Conservation (phyloP, 2,329 filamentous ascomycete species). For the Aspergillus terreus region DNA sequence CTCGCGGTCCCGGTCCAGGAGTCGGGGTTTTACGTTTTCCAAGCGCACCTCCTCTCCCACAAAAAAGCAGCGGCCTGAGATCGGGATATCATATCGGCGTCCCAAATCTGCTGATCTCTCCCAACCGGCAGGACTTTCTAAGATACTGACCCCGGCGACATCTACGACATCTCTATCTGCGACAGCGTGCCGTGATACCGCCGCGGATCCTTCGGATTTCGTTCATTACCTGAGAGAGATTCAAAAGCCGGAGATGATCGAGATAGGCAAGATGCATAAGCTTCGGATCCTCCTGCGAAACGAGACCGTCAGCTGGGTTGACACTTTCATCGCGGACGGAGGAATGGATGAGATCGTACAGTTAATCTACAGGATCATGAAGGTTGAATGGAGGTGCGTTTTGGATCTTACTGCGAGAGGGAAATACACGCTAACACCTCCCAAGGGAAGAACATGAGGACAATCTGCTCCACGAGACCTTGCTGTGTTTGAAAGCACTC, state of each 20-base stretch:
- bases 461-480: constrained; percentile 81
- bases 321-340: constrained; percentile 81
- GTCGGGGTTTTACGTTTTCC: constrained; percentile 74
- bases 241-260: constrained; percentile 75
- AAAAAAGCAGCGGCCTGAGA: constrained; percentile 71
- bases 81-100: constrained; percentile 61
- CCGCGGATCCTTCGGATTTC: constrained; percentile 76
- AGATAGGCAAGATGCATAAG: constrained; percentile 95
- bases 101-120: constrained; percentile 70
- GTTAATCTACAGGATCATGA: constrained; percentile 85
- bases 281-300: constrained; percentile 83
- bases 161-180: constrained; percentile 54
- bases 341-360: constrained; percentile 90
- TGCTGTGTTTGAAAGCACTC: constrained; percentile 89
- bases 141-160: constrained; percentile 52
- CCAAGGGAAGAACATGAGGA: constrained; percentile 91
- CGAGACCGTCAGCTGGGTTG: constrained; percentile 93
- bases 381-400: constrained; percentile 86
- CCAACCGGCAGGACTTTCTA: constrained; percentile 56
- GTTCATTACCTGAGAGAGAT: constrained; percentile 80
- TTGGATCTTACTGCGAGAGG: not conserved
- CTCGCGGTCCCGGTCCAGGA: constrained; percentile 54
- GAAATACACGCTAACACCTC: constrained; percentile 21
- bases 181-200: constrained; percentile 67
- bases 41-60: constrained; percentile 65